Evolutionary conservation across 176 grass and related monocot species (phyloP), one percentile per base, ranked within the genome.

Genomic region (Ensete ventricosum): DNA sequence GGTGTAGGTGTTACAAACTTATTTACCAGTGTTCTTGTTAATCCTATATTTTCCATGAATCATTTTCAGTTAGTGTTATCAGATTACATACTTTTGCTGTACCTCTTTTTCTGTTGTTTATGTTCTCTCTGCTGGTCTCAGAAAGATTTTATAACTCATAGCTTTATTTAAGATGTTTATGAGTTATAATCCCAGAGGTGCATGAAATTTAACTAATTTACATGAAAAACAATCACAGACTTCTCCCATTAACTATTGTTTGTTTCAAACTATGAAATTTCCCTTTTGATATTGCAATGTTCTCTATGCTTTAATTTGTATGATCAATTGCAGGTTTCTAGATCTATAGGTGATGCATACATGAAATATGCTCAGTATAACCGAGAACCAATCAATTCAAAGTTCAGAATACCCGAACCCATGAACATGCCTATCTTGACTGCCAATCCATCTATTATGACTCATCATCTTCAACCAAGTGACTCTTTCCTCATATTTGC

Each of bases 401-500:
- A 94, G 82, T 99, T 99, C 79, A 89, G 90, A 78, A 70, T 91
- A 67, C 65, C 90, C 43, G 90, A 89, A 82, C 81, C 95, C 14
- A 89, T 85, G 75, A 89, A 64, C 77, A 89, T 49, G 64, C 88
- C 95, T 71, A 86, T 99, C 63, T 59, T 99, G 81, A 86, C 75
- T 16, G 86, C 90, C n/a, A 79, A 86, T 63, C 90, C 95, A 53
- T 84, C 86, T 25, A 89, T 99, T 73, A 68, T 87, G 54, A 82
- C 86, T 20, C 91, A 23, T 71, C 76, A 53, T 80, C 87, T 99
- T 80, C 80, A 94, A 71, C 88, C 88, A 60, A 87, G 66, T 54
- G 90, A 94, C 49, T 79, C 84, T 74, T 99, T 99, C 83, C 57
- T 99, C 75, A 91, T 94, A 82, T 89, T 99, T 55, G 95, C 95